Conservation (phyloP, 2,329 filamentous ascomycete species). For the Microcera coccophila region DNA sequence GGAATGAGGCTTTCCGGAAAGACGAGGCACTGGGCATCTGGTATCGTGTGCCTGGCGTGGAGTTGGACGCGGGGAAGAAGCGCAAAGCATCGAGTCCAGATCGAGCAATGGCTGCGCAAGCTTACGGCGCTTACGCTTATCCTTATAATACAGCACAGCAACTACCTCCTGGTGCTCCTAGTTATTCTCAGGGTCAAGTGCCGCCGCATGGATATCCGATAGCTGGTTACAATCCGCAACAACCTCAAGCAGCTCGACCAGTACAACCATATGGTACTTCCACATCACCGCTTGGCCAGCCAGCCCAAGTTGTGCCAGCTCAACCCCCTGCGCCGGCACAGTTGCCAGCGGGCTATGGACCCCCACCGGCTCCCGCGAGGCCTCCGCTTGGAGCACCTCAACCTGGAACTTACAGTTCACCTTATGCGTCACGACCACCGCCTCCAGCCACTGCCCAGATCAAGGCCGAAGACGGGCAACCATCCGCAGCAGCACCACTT, state of each 20-base stretch:
- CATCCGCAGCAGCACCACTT: constrained; percentile 7
- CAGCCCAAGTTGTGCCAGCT: constrained; percentile 19
- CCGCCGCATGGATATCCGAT: constrained; percentile 34
- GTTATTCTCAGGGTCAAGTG: constrained; percentile 34
- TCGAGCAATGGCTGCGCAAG: constrained; percentile 38
- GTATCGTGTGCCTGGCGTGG: constrained; percentile 55
- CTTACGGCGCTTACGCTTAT: constrained; percentile 36
- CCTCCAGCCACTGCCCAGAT: constrained; percentile 22
- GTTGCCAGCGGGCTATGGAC: constrained; percentile 33
- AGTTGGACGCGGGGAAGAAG: constrained; percentile 59
- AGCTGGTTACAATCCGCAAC: constrained; percentile 31
- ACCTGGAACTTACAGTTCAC: constrained; percentile 35
- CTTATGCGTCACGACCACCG: constrained; percentile 35
- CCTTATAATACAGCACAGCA: constrained; percentile 31
- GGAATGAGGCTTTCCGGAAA: constrained; percentile 59
- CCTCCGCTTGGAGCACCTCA: constrained; percentile 31
- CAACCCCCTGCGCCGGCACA: constrained; percentile 35
- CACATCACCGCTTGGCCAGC: constrained; percentile 26
- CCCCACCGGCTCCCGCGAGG: constrained; percentile 34
- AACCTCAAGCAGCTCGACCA: constrained; percentile 27
- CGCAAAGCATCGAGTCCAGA: constrained; percentile 54
- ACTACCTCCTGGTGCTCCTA: constrained; percentile 29
- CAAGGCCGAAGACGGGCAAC: constrained; percentile 30
- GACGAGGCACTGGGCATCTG: constrained; percentile 54
- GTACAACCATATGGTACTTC: constrained; percentile 29